Evolutionary conservation across 1,284 basidiomycete species (phyloP), one percentile per base, ranked within the genome.

Genomic region (Tranzscheliella williamsii): DNA sequence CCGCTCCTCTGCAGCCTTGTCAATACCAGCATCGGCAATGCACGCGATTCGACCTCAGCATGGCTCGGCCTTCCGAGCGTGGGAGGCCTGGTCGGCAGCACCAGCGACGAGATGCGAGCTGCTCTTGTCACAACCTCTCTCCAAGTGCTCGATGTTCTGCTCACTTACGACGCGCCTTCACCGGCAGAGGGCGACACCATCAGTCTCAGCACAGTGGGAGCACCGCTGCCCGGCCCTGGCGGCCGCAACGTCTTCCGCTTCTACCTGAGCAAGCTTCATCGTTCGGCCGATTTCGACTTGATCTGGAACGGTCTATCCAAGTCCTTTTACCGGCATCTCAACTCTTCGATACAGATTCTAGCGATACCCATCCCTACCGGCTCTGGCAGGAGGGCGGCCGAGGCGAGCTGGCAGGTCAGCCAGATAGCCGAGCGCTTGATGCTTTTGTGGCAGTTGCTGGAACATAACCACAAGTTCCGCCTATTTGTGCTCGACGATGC

Each of bases 191-290:
- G 34, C 3, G 58, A 63, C 23, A 56, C 53, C 2, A 39, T 46
- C 22, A 54, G 54, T 22, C 37, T 58, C 12, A 57, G 50, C 40
- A 64, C 49, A n/a, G 35, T 56, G 6, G 58, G 44, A 4, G 32
- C 43, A 17, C 58, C 58, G 1, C 17, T 21, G 2, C 52, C 48
- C 1, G 49, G 58, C 5, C 53, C 58, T 12, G 58, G 48, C 1
- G 53, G 53, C 15, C 39, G 38, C 32, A 76, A 73, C 42, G 40
- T 62, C 9, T 75, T 76, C 42, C 47, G 57, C 11, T 70, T 70
- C 52, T 76, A 75, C 34, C 38, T 72, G 16, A 64, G 57, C 42
- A 75, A 75, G 49, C 60, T 76, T 6, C 72, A 76, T 36, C 69
- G 73, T 8, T 46, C 44, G 2, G 57, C 52, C 27, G 75, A 76